phyloP scores from a whole-genome alignment of 768 basidiomycete genomes.

The Rhodotorula kratochvilovae region DNA sequence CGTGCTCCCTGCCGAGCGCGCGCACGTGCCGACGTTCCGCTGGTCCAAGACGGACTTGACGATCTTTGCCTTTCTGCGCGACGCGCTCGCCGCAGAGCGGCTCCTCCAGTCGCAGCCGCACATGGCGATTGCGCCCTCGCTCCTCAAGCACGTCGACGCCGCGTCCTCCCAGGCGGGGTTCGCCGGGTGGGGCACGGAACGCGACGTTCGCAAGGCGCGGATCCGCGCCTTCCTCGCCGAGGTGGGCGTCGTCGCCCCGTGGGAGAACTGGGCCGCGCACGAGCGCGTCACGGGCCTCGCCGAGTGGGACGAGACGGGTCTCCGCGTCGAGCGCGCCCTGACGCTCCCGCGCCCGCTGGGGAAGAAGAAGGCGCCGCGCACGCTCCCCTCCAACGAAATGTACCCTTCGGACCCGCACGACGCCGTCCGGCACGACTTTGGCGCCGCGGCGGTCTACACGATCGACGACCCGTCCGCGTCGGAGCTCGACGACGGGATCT shows the following conservation, averaged over 20 bases:
- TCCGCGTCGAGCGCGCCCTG: neutral
- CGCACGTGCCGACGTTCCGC: constrained; percentile 38
- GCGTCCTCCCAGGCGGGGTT: constrained; percentile 30
- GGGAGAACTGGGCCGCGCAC: constrained; percentile 64
- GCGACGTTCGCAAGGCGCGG: constrained; percentile 5
- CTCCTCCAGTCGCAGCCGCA: constrained; percentile 63
- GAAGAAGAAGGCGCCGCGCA: neutral
- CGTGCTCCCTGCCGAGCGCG: neutral
- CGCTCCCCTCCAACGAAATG: neutral
- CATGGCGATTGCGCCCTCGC: constrained; percentile 53
- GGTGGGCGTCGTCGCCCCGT: constrained; percentile 70
- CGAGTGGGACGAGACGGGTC: constrained; percentile 12
- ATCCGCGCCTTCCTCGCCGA: constrained; percentile 56
- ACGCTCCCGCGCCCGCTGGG: neutral
- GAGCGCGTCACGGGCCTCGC: constrained; percentile 46
- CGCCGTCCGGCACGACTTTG: constrained; percentile 78
- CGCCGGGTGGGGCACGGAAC: constrained; percentile 41
- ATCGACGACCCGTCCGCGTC: constrained; percentile 74
- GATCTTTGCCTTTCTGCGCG: constrained; percentile 45
- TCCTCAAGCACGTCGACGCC: constrained; percentile 59
- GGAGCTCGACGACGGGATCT: constrained; percentile 92
- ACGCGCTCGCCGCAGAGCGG: constrained; percentile 45
- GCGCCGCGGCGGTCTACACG: constrained; percentile 71
- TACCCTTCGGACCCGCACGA: constrained; percentile 59
- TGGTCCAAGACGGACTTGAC: constrained; percentile 40